Base-by-base conservation (phyloP, 2,329 filamentous ascomycete genomes). In the Aspergillus viridinutans region DNA sequence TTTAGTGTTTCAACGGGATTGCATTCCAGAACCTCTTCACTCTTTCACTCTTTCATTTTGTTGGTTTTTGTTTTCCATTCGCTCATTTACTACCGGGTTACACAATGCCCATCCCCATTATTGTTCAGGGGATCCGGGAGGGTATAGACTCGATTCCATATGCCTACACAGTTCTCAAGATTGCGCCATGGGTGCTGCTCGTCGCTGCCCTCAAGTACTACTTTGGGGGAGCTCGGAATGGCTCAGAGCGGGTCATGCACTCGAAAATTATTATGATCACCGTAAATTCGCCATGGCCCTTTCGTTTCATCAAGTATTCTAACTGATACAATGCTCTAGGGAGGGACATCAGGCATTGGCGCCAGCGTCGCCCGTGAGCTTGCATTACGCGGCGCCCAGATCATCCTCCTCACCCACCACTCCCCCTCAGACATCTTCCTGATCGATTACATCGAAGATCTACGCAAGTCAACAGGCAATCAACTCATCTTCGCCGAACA, bases 231-330 rank as follows among this genome's bases (percentile, higher is more conserved):
- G 83, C 87, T 12, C 78, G 75, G 64, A 97, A 94, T 74, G 77
- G 75, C 45, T 83, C 90, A 26, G 92, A 96, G 71, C 84, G 90
- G 58, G 82, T 89, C 55, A 92, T 99, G 86, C 92, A 97, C 74
- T 92, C 91, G 50, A 95, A 95, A 71, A 91, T 99, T 50, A 83
- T 97, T 48, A 87, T 99, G 81, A 85, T 99, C 53, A 99, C 94
- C 20, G 92, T 87, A 80, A 52, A 77, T 58, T 9, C 32, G 17
- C 21, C 32, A 25, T 23, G 21, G 17, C 23, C 8, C 28, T 35
- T 28, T n/a, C 35, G n/a, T 28, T 54, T 42, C 42, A 51, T 6
- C 45, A 29, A 38, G 5, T 5, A n/a, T 53, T 68, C 51, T 72
- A 40, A 57, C 42, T 7, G 14, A 26, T 45, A 28, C 4, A 17